These are phyloP conservation scores for Ustilago loliicola DNA, from an alignment of 1,284 basidiomycete species.

Conservation along the genomic window DNA sequence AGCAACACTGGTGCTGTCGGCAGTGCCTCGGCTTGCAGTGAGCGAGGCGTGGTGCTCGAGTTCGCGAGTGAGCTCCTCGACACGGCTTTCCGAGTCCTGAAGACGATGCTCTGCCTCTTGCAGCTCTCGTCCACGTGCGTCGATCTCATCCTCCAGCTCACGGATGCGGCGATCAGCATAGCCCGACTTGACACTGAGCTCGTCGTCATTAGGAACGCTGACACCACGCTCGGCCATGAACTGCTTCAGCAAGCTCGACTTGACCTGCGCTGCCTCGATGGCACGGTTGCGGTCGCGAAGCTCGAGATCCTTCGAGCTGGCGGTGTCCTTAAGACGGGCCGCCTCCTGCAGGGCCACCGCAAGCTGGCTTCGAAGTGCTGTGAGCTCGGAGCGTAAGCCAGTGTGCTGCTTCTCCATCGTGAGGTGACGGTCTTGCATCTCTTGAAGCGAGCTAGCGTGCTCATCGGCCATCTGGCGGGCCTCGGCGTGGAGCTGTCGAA, in stretches of 20 bases:
- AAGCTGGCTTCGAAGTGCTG: conserved; percentile 83
- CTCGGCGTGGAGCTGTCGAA: conserved; percentile 65
- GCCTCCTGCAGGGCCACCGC: conserved; percentile 80
- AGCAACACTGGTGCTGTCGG: conserved; percentile 80
- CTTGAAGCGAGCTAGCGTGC: conserved; percentile 74
- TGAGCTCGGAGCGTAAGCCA: conserved; percentile 81
- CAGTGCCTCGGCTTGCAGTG: conserved; percentile 76
- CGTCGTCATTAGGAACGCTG: conserved; percentile 66
- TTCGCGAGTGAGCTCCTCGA: conserved; percentile 64
- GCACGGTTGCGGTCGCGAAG: conserved; percentile 79
- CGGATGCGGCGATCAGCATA: conserved; percentile 60
- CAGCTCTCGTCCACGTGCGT: conserved; percentile 56
- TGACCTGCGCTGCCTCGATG: conserved; percentile 80
- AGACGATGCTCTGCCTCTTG: conserved; percentile 64
- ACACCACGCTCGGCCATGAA: conserved; percentile 83
- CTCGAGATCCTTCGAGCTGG: conserved; percentile 75
- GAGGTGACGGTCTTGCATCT: conserved; percentile 77
- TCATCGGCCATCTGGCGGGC: conserved; percentile 70
- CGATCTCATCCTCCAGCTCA: conserved; percentile 67
- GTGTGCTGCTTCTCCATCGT: conserved; percentile 81
- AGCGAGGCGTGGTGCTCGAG: conserved; percentile 61
- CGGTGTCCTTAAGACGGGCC: conserved; percentile 75
- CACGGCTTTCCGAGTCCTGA: conserved; percentile 62
- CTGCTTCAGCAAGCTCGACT: conserved; percentile 84
- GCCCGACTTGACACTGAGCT: conserved; percentile 60